Evolutionary conservation across 1,284 basidiomycete species (phyloP).

Genomic region (Bjerkandera adusta): DNA sequence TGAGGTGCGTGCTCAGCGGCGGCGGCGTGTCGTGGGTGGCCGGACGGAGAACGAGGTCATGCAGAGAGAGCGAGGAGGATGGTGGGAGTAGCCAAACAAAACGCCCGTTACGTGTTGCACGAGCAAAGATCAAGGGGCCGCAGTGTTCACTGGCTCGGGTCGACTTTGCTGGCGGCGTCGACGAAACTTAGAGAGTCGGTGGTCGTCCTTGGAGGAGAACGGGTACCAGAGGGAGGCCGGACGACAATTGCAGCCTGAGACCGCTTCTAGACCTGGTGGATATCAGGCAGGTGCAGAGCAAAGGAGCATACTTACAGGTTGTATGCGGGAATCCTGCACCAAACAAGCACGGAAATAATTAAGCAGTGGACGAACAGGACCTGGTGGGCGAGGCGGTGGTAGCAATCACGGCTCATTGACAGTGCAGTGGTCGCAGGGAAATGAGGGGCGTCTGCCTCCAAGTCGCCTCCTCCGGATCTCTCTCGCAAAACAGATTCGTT

Average conservation of each 20-base stretch:
- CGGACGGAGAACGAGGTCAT: conserved; percentile 5
- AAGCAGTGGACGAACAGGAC: neutral
- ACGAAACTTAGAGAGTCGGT: conserved; percentile 7
- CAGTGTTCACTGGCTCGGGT: conserved; percentile 15
- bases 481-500: conserved; percentile 7
- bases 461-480: conserved; percentile 7
- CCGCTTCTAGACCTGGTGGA: conserved; percentile 6
- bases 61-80: conserved; percentile 16
- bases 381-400: conserved; percentile 1
- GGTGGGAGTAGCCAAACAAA: conserved; percentile 25
- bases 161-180: conserved; percentile 1
- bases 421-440: conserved; percentile 13
- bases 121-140: conserved; percentile 27
- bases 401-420: conserved; percentile 17
- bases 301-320: conserved; percentile 11
- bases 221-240: too few relatives aligned
- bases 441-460: conserved; percentile 16
- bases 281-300: conserved; percentile 4
- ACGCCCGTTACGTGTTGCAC: conserved; percentile 29
- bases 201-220: conserved; percentile 1
- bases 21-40: neutral
- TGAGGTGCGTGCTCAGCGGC: too few relatives aligned
- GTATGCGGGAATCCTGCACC: neutral
- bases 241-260: too few relatives aligned
- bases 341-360: too few relatives aligned